Conservation (phyloP, 2,329 filamentous ascomycete genomes). For the Ophiosphaerella narmari region DNA sequence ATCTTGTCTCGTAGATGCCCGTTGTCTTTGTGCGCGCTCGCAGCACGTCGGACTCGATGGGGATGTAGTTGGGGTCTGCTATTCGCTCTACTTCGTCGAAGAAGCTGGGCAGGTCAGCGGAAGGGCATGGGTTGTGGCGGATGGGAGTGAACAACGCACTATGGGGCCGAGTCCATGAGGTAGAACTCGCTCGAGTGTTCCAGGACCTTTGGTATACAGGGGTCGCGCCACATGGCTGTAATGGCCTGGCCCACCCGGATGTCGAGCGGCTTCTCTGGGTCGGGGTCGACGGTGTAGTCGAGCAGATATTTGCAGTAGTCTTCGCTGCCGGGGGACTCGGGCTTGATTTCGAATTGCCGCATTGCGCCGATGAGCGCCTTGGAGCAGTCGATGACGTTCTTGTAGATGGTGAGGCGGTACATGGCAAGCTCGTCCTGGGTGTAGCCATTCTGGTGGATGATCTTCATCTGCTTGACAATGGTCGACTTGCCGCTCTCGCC, state of each 20-base stretch:
- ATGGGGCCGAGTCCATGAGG: conserved; percentile 97
- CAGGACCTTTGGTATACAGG: conserved; percentile 79
- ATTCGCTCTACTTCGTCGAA: conserved; percentile 92
- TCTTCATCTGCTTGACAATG: conserved; percentile 99
- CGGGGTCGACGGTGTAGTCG: conserved; percentile 87
- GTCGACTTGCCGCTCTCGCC: conserved; percentile 99
- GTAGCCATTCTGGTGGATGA: conserved; percentile 98
- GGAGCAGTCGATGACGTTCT: conserved; percentile 95
- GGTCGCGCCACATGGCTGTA: conserved; percentile 86
- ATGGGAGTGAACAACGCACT: conserved; percentile 63
- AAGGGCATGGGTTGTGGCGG: not conserved
- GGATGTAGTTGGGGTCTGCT: conserved; percentile 81
- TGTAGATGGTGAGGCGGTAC: conserved; percentile 96
- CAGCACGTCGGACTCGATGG: conserved; percentile 91
- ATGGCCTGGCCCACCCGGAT: conserved; percentile 80
- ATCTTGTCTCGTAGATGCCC: conserved; percentile 97
- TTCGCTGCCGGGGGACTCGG: conserved; percentile 71
- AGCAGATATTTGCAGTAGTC: conserved; percentile 79
- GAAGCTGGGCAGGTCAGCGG: conserved; percentile 66
- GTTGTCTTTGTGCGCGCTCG: conserved; percentile 97
- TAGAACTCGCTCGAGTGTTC: conserved; percentile 98
- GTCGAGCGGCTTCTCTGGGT: conserved; percentile 84
- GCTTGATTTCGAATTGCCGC: conserved; percentile 86
- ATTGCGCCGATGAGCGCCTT: conserved; percentile 92
- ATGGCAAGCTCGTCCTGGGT: conserved; percentile 90